Base-by-base conservation (phyloP, 2,329 filamentous ascomycete species). In the Cytospora paraplurivora region DNA sequence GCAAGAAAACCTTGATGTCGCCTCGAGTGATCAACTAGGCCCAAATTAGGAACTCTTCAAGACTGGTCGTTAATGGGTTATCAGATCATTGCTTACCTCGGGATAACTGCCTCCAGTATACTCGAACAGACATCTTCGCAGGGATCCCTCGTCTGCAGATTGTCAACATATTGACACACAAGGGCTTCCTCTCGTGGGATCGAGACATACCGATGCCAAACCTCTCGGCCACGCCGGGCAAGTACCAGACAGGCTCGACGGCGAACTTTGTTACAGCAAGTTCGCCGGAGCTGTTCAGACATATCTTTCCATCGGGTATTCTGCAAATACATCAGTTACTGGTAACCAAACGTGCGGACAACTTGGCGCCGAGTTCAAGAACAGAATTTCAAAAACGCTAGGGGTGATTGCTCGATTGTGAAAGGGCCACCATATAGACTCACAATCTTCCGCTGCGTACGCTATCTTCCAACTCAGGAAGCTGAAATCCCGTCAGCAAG, bases 91-190 rank as follows among this genome's bases (percentile, higher is more conserved):
- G 66, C 67, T 65, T 72, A 84, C 83, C 77, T 99, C 95, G 2
- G 95, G 95, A 76, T 96, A 99, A 69, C 92, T 96, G 62, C 95
- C 95, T 62, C 95, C 95, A 1, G 93, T 98, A 71, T 97, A 91
- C 73, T 98, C 95, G 73, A 98, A 98, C 32, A 99, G 80, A 0
- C 92, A 90, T 66, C 94, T 86, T 67, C 95, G 88, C 21, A 99
- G 82, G 15, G 88, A 89, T 12, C 89, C 92, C 79, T 99, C 95
- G 67, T 97, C 93, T 85, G 63, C 33, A 10, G 34, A 21, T 37
- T 37, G 57, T 81, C 60, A 78, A 72, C 59, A 62, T 59, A 54
- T 12, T n/a, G 49, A 52, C 15, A 37, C 13, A 19, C 12, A 11
- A 38, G 15, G 8, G 19, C 53, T 11, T 63, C 38, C 66, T 50